Conservation (phyloP, 306 rosid species). For the Vicia villosa region DNA sequence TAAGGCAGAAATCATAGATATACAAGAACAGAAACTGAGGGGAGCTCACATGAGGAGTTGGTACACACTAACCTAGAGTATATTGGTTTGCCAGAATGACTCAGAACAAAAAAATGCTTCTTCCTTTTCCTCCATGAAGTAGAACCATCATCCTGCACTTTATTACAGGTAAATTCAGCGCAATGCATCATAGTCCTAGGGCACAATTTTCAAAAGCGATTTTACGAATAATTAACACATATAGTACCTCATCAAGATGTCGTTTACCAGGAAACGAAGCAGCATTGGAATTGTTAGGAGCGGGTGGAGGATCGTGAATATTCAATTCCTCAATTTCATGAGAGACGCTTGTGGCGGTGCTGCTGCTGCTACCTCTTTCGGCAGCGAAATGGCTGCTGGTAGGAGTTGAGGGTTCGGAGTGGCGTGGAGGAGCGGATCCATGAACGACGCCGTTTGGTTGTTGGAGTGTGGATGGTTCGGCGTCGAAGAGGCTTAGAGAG, state of each 20-base stretch:
- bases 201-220: slow-evolving; percentile 23
- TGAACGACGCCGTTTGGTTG: slow-evolving; percentile 46
- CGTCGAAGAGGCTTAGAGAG: slow-evolving; percentile 47
- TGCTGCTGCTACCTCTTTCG: too few relatives aligned
- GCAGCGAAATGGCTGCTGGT: too few relatives aligned
- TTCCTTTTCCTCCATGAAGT: slow-evolving; percentile 94
- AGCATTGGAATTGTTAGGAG: slow-evolving; percentile 38
- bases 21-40: slow-evolving; percentile 17
- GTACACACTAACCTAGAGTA: slow-evolving; percentile 73
- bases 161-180: slow-evolving; percentile 36
- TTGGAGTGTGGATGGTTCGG: slow-evolving; percentile 33
- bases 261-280: slow-evolving; percentile 66
- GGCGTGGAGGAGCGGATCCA: slow-evolving; percentile 42
- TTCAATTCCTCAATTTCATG: slow-evolving; percentile 56
- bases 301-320: slow-evolving; percentile 39
- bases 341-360: slow-evolving; percentile 53
- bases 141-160: slow-evolving; percentile 96
- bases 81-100: slow-evolving; percentile 95
- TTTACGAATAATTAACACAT: not conserved
- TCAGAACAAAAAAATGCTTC: slow-evolving; percentile 84
- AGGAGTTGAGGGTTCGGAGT: slow-evolving; percentile 57
- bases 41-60: slow-evolving; percentile 20
- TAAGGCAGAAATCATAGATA: slow-evolving; percentile 11
- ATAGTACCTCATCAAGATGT: slow-evolving; percentile 76
- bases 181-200: not conserved